Conservation (phyloP, 2,329 filamentous ascomycete genomes). For the Talaromyces sp. region DNA sequence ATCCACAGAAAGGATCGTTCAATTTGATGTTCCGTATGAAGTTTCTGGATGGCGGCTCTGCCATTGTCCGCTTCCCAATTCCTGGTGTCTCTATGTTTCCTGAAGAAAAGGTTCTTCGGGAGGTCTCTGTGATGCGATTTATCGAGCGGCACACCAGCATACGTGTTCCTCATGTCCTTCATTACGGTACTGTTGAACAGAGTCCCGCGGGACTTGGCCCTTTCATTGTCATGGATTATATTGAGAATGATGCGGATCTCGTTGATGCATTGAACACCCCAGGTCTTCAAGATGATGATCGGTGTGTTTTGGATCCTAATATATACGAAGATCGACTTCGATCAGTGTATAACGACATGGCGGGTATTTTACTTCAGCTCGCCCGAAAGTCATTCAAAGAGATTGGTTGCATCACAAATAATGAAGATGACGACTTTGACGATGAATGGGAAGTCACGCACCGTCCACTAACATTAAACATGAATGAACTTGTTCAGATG, state of each 20-base stretch:
- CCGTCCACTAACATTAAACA: conserved; percentile 38
- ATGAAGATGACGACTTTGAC: conserved; percentile 2
- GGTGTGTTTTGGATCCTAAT: conserved; percentile 5
- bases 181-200: background rate
- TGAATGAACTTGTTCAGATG: conserved; percentile 33
- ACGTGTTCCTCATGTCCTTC: conserved; percentile 13
- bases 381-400: conserved; percentile 18
- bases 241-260: background rate
- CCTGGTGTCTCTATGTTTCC: conserved; percentile 21
- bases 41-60: conserved; percentile 17
- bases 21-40: conserved; percentile 27
- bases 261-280: background rate
- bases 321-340: conserved; percentile 15
- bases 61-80: conserved; percentile 17
- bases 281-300: background rate
- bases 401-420: conserved; percentile 15
- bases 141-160: conserved; percentile 19
- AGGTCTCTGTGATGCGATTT: conserved; percentile 22
- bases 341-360: conserved; percentile 19
- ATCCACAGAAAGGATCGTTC: conserved; percentile 19
- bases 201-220: background rate
- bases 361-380: conserved; percentile 21
- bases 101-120: conserved; percentile 23
- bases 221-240: background rate
- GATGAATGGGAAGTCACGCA: conserved; percentile 1